Evolutionary conservation across 2,329 filamentous ascomycete genomes (phyloP).

Genomic region (Penicillium fuscoglaucum): DNA sequence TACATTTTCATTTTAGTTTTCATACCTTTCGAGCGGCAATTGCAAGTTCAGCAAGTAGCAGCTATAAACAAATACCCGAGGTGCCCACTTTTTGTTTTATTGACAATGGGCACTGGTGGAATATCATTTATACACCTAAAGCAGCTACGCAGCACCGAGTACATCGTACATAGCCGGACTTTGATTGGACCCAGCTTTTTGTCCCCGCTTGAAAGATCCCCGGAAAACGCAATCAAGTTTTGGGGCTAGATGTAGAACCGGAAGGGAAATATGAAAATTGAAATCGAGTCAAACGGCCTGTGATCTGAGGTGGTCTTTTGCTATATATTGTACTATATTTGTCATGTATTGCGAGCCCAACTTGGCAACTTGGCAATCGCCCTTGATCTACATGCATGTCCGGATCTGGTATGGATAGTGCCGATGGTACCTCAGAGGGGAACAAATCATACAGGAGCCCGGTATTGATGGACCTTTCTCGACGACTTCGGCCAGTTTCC

Average conservation of each 20-base stretch:
- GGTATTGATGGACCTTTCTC: not conserved
- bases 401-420: not conserved
- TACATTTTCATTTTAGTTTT: not conserved
- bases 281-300: no score
- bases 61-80: not conserved
- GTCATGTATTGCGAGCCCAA: not conserved
- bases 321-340: not conserved
- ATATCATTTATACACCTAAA: not conserved
- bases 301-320: not conserved
- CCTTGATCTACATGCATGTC: not conserved
- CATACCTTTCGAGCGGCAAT: not conserved
- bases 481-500: not conserved
- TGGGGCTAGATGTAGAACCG: not conserved
- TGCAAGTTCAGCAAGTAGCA: not conserved
- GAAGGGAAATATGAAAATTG: not conserved
- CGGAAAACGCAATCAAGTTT: not conserved
- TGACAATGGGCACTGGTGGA: not conserved
- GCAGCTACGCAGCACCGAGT: not conserved
- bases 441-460: not conserved
- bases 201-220: not conserved
- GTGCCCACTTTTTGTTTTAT: not conserved
- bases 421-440: not conserved
- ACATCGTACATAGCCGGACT: not conserved
- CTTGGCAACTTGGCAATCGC: not conserved
- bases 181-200: not conserved